A percentile compares a stretch with the other conserved stretches of the same genome.
phyloP scores from a whole-genome alignment of 257 asterid genomes.

The Capsicum pubescens region DNA sequence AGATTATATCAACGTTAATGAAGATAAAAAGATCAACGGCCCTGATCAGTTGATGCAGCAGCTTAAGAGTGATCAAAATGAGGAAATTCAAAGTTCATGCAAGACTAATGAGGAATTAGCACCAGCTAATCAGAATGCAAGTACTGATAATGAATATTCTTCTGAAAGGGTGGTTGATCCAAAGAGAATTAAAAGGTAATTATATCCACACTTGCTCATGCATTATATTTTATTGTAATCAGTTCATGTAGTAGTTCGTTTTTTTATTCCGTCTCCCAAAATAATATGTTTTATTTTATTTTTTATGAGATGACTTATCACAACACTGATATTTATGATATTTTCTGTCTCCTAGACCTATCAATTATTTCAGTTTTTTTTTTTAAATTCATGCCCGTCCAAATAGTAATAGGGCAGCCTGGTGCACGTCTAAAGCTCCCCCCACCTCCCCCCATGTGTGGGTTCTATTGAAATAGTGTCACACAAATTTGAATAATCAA shows the following conservation, averaged over 20 bases:
- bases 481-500: too few species aligned
- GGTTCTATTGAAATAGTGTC: neutral
- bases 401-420: too few species aligned
- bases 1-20: slow-evolving; percentile 70
- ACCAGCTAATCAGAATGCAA: slow-evolving; percentile 33
- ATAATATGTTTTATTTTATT: too few species aligned
- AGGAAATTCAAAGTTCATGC: slow-evolving; percentile 68
- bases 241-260: too few species aligned
- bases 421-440: too few species aligned
- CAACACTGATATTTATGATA: too few species aligned
- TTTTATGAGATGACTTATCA: too few species aligned
- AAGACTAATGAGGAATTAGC: slow-evolving; percentile 47
- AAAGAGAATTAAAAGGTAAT: slow-evolving; percentile 83
- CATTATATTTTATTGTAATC: neutral
- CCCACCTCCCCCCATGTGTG: too few species aligned
- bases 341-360: too few species aligned
- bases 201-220: neutral
- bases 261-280: too few species aligned
- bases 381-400: too few species aligned
- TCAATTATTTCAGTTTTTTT: too few species aligned
- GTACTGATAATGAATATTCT: slow-evolving; percentile 40
- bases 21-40: slow-evolving; percentile 39
- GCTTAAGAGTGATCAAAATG: slow-evolving; percentile 66
- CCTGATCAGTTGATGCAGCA: slow-evolving; percentile 41
- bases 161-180: slow-evolving; percentile 73